Conservation (phyloP, 225 moss, liverwort and hornwort species). For the Sphagnum tenellum region DNA sequence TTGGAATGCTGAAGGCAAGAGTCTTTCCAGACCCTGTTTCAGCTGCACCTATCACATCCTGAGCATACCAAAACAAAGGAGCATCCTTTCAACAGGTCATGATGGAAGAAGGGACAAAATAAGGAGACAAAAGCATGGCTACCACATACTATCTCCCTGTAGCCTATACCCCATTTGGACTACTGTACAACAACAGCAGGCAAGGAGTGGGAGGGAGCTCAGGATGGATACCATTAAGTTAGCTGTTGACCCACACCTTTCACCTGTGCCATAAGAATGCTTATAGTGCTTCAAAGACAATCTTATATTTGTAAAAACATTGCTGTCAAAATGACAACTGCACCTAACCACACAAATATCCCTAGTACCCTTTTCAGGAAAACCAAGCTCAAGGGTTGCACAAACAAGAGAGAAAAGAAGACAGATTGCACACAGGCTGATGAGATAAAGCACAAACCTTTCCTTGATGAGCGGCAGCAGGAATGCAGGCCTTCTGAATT, state of each 20-base stretch:
- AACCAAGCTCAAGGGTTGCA: neutral
- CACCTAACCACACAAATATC: no score
- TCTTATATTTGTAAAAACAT: no score
- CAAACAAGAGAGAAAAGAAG: neutral
- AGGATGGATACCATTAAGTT: no score
- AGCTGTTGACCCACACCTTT: no score
- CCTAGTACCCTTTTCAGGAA: neutral
- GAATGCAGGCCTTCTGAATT: slow-evolving; percentile 82
- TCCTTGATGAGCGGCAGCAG: slow-evolving; percentile 92
- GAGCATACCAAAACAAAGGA: neutral
- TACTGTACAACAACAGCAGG: no score
- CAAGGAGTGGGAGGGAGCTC: no score
- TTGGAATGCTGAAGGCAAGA: slow-evolving; percentile 96
- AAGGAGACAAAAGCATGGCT: neutral
- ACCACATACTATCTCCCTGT: no score
- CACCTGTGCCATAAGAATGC: no score
- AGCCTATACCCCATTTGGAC: no score
- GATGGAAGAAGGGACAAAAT: neutral
- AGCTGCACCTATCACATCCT: slow-evolving; percentile 99
- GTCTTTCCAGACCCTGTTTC: slow-evolving; percentile 99
- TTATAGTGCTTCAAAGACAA: no score
- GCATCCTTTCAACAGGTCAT: no score
- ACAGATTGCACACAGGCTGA: neutral
- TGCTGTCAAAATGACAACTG: no score
- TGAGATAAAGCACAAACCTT: slow-evolving; percentile 38